A percentile compares a stretch with the other conserved stretches of the same genome.
Evolutionary conservation across 1,284 basidiomycete genomes (phyloP).

Genomic region (Porogramme epimiltina): DNA sequence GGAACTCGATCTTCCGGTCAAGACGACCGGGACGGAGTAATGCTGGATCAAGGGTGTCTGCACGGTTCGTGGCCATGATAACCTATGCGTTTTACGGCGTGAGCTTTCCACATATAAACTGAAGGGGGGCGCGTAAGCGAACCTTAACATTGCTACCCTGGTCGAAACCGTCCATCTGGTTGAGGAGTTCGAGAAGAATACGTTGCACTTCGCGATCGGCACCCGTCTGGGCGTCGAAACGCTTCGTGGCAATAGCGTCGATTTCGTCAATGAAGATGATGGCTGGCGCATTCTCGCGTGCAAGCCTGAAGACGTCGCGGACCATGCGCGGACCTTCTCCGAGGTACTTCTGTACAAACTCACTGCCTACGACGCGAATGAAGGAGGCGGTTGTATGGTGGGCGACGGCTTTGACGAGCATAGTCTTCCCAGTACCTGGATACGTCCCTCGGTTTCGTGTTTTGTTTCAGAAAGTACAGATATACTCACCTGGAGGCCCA

Average conservation of each 20-base stretch:
- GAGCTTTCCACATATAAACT: background rate
- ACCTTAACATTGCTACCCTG: slow-evolving; percentile 99
- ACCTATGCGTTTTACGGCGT: slow-evolving; percentile 59
- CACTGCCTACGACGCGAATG: slow-evolving; percentile 97
- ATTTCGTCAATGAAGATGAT: slow-evolving; percentile 99
- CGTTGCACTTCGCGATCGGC: slow-evolving; percentile 99
- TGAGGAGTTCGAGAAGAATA: slow-evolving; percentile 96
- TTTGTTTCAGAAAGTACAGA: slow-evolving; percentile 3
- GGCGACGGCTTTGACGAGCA: slow-evolving; percentile 98
- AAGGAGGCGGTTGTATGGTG: slow-evolving; percentile 97
- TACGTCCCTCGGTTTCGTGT: background rate
- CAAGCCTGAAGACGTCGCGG: slow-evolving; percentile 97
- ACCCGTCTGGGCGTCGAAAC: slow-evolving; percentile 99
- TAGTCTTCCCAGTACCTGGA: slow-evolving; percentile 98
- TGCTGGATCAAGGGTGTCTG: slow-evolving; percentile 95
- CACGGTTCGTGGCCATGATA: slow-evolving; percentile 98
- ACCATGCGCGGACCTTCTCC: slow-evolving; percentile 99
- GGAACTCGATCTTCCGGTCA: slow-evolving; percentile 99
- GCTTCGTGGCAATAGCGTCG: slow-evolving; percentile 99
- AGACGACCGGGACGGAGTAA: slow-evolving; percentile 96
- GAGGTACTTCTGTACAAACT: slow-evolving; percentile 99
- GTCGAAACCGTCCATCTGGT: slow-evolving; percentile 99
- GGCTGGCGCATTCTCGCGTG: slow-evolving; percentile 94
- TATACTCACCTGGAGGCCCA: slow-evolving; percentile 88
- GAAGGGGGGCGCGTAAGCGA: slow-evolving; percentile 16